Percentiles rank a stretch among this genome's conserved stretches.
Conservation (phyloP, 2,329 filamentous ascomycete species). For the Aspergillus tamarii region DNA sequence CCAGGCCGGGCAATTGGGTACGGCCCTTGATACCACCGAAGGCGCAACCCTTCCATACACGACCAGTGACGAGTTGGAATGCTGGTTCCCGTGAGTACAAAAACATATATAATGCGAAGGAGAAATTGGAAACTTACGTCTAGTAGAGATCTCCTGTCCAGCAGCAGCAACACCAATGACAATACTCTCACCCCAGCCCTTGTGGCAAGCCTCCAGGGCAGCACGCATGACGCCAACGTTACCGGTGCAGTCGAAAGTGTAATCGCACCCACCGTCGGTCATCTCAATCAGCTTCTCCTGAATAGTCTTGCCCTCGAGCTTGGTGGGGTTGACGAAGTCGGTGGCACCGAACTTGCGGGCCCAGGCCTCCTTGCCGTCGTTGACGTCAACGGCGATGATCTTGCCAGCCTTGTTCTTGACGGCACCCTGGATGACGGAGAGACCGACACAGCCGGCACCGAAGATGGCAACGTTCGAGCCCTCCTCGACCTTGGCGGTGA, state of each 20-base stretch:
- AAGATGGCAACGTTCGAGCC: conserved; percentile 91
- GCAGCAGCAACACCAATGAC: conserved; percentile 96
- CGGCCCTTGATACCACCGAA: conserved; percentile 99
- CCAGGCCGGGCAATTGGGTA: conserved; percentile 82
- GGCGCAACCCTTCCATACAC: conserved; percentile 96
- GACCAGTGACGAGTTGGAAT: conserved; percentile 97
- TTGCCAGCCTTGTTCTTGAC: conserved; percentile 74
- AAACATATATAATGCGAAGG: not conserved
- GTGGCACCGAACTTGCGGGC: conserved; percentile 92
- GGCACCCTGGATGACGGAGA: conserved; percentile 92
- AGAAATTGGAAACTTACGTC: conserved; percentile 66
- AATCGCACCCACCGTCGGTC: conserved; percentile 97
- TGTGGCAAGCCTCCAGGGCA: conserved; percentile 96
- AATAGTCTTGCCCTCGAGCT: conserved; percentile 74
- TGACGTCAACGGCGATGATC: conserved; percentile 73
- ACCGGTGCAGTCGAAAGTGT: conserved; percentile 98
- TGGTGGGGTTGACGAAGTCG: conserved; percentile 91
- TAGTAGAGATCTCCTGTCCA: conserved; percentile 90
- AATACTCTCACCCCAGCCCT: conserved; percentile 98
- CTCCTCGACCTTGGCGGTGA: conserved; percentile 89
- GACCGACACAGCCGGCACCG: conserved; percentile 91
- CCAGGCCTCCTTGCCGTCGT: conserved; percentile 90
- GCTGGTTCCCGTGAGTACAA: conserved; percentile 55
- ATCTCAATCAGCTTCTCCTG: conserved; percentile 94
- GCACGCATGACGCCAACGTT: conserved; percentile 96